A percentile compares a stretch with the other conserved stretches of the same genome.
phyloP scores from a whole-genome alignment of 208 protist genomes.

The Crithidia brevicula region DNA sequence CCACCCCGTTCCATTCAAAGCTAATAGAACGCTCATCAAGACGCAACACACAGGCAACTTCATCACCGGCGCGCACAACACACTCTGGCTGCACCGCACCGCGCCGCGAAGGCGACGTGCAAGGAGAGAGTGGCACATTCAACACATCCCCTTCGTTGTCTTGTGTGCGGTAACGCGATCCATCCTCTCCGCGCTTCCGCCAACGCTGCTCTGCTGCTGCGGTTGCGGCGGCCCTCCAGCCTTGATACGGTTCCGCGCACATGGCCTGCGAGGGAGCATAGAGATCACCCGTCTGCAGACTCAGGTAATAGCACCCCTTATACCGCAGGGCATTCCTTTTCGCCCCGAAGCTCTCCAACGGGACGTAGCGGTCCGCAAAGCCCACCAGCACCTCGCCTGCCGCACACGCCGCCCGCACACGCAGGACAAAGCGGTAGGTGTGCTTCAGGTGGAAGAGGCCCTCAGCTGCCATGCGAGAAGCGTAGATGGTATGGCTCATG shows the following conservation, averaged over 20 bases:
- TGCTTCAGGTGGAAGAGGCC: slow-evolving; percentile 23
- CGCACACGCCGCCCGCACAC: slow-evolving; percentile 24
- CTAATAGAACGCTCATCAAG: slow-evolving; percentile 30
- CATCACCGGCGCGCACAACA: slow-evolving; percentile 36
- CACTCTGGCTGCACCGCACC: not conserved
- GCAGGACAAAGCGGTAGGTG: slow-evolving; percentile 12
- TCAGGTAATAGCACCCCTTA: slow-evolving; percentile 52
- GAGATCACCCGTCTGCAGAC: slow-evolving; percentile 37
- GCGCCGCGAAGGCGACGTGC: not conserved
- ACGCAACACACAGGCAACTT: slow-evolving; percentile 45
- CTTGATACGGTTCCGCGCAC: not conserved
- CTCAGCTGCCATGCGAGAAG: slow-evolving; percentile 15
- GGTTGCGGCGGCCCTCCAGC: slow-evolving; percentile 17
- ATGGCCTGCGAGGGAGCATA: slow-evolving; percentile 38
- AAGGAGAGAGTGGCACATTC: not conserved
- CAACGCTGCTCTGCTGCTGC: slow-evolving; percentile 1
- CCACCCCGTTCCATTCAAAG: slow-evolving; percentile 46
- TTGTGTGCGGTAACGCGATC: not conserved
- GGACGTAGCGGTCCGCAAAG: slow-evolving; percentile 59
- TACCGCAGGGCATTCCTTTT: slow-evolving; percentile 47
- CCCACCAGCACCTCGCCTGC: slow-evolving; percentile 44
- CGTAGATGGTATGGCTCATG: slow-evolving; percentile 40
- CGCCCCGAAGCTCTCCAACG: slow-evolving; percentile 51
- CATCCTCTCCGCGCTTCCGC: not conserved
- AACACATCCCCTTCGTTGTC: not conserved